Evolutionary conservation across 2,329 filamentous ascomycete species (phyloP).

Genomic region (Colletotrichum musae): DNA sequence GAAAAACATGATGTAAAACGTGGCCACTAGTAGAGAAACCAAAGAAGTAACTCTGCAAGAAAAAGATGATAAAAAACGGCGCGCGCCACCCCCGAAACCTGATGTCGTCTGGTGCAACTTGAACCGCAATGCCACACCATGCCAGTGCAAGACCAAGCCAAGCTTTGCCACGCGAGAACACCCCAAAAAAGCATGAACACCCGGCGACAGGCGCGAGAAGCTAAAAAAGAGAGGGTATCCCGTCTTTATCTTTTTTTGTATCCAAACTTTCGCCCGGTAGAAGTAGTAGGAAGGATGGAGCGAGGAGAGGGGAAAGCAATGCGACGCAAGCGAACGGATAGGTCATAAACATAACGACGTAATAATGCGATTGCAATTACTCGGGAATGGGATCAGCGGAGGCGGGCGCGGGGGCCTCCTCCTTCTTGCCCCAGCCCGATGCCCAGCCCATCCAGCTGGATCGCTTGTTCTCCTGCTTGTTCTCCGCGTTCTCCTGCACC

Average conservation of each 20-base stretch:
- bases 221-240: slow-evolving; percentile 14
- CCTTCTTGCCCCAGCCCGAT: slow-evolving; percentile 64
- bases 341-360: slow-evolving; percentile 40
- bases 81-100: slow-evolving; percentile 20
- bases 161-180: slow-evolving; percentile 19
- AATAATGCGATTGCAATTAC: slow-evolving; percentile 33
- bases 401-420: slow-evolving; percentile 52
- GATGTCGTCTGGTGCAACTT: slow-evolving; percentile 25
- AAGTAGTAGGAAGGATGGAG: slow-evolving; percentile 6
- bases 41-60: slow-evolving; percentile 5
- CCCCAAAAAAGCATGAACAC: neutral
- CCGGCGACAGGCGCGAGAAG: neutral
- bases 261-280: slow-evolving; percentile 25
- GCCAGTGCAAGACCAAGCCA: slow-evolving; percentile 10
- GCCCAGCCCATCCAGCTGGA: slow-evolving; percentile 77
- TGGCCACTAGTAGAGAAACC: slow-evolving; percentile 7
- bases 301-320: slow-evolving; percentile 10
- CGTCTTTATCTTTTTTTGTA: slow-evolving; percentile 27
- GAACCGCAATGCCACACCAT: slow-evolving; percentile 27
- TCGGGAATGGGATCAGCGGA: slow-evolving; percentile 39
- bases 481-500: slow-evolving; percentile 81
- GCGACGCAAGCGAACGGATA: slow-evolving; percentile 28
- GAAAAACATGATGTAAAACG: slow-evolving; percentile 1
- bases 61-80: neutral
- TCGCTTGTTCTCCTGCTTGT: slow-evolving; percentile 68